These are phyloP conservation scores for Epichloe baconii DNA, from an alignment of 2,329 filamentous ascomycete species.

Conservation along the genomic window DNA sequence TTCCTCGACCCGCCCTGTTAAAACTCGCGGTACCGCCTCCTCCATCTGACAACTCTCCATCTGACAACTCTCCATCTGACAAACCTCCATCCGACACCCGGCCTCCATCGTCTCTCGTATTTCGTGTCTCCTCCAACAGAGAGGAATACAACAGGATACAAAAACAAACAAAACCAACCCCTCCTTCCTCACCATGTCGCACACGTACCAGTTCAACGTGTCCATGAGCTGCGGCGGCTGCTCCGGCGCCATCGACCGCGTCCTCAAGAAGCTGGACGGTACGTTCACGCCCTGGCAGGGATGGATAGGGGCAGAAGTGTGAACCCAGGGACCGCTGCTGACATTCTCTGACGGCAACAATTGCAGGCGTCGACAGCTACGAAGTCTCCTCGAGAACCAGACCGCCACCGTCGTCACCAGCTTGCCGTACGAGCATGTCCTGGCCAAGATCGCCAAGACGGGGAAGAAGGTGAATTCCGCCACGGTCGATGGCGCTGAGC, in stretches of 20 bases:
- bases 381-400: slow-evolving; percentile 81
- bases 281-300: slow-evolving; percentile 16
- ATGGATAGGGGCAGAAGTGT: too few species aligned
- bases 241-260: slow-evolving; percentile 84
- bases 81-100: too few species aligned
- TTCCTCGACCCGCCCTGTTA: too few species aligned
- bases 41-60: too few species aligned
- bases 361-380: slow-evolving; percentile 69
- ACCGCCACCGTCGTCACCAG: slow-evolving; percentile 63
- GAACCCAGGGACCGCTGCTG: neutral
- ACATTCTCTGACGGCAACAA: neutral
- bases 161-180: neutral
- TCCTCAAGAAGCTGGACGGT: slow-evolving; percentile 89
- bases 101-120: neutral
- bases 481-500: slow-evolving; percentile 52
- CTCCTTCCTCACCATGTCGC: slow-evolving; percentile 41
- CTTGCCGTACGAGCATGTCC: slow-evolving; percentile 67
- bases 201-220: slow-evolving; percentile 93
- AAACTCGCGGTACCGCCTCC: too few species aligned
- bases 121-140: too few species aligned
- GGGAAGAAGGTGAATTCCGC: slow-evolving; percentile 80
- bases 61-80: too few species aligned
- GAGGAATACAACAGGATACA: too few species aligned
- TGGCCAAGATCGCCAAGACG: slow-evolving; percentile 85
- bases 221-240: slow-evolving; percentile 92